Evolutionary conservation across 2,329 filamentous ascomycete species (phyloP).

Genomic region (Sporothrix dimorphospora): DNA sequence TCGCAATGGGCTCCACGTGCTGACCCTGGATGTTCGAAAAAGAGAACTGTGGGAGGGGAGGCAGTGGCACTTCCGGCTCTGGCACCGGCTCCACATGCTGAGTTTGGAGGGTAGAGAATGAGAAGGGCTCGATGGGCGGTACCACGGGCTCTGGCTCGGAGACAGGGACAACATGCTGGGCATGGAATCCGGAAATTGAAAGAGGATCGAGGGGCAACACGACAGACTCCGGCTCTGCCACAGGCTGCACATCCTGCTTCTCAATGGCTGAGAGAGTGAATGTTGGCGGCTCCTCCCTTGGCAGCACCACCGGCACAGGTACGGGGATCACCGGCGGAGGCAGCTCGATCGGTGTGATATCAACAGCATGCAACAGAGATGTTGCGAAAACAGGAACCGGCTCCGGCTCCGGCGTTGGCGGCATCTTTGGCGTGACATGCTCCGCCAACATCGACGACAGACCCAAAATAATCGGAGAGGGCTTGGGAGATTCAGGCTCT

Average conservation of each 20-base stretch:
- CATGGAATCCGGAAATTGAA: constrained; percentile 38
- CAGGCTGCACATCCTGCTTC: constrained; percentile 50
- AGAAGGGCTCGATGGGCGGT: constrained; percentile 35
- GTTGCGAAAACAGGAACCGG: constrained; percentile 26
- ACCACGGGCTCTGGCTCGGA: constrained; percentile 37
- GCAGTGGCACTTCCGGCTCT: constrained; percentile 32
- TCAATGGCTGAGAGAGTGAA: constrained; percentile 49
- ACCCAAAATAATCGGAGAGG: constrained; percentile 17
- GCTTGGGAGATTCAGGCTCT: constrained; percentile 22
- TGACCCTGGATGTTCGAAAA: constrained; percentile 46
- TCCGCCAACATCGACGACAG: constrained; percentile 26
- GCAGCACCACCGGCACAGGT: constrained; percentile 24
- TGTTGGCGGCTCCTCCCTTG: constrained; percentile 17
- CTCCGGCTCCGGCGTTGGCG: constrained; percentile 21
- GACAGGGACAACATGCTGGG: constrained; percentile 36
- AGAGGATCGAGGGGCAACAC: constrained; percentile 25
- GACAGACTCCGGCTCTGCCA: constrained; percentile 42
- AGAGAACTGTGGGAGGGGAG: constrained; percentile 38
- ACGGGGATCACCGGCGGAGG: constrained; percentile 25
- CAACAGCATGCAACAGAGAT: constrained; percentile 28
- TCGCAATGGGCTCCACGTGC: constrained; percentile 38
- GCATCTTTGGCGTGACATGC: constrained; percentile 26
- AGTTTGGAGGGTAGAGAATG: constrained; percentile 31
- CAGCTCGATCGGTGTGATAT: constrained; percentile 30
- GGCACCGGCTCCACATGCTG: constrained; percentile 36